Evolutionary conservation across 257 asterid genomes (phyloP).

Genomic region (Mitragyna speciosa): DNA sequence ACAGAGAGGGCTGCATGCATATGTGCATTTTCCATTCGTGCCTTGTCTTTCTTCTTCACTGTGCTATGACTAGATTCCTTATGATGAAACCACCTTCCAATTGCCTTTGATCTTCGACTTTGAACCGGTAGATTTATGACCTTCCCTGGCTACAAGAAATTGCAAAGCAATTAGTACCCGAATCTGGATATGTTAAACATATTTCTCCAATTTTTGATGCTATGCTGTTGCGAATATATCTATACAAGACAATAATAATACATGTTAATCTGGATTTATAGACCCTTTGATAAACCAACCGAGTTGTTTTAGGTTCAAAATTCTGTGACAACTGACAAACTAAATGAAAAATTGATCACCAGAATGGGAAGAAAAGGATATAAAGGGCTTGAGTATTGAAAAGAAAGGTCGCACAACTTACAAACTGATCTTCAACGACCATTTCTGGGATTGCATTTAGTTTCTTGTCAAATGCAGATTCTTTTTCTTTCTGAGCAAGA

Average conservation of each 20-base stretch:
- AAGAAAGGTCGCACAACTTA: conserved; percentile 30
- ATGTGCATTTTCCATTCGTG: conserved; percentile 63
- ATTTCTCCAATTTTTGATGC: neutral
- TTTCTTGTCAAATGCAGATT: conserved; percentile 40
- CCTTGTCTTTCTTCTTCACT: conserved; percentile 71
- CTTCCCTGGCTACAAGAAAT: conserved; percentile 38
- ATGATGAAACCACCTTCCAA: conserved; percentile 66
- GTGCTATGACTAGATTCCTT: conserved; percentile 35
- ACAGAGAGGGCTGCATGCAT: conserved; percentile 61
- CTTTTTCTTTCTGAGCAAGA: conserved; percentile 48
- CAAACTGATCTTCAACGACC: conserved; percentile 29
- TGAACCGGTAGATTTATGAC: conserved; percentile 25
- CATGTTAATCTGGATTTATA: neutral
- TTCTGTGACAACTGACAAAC: neutral
- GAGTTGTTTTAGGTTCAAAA: neutral
- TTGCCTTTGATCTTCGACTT: conserved; percentile 38
- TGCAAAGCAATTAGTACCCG: neutral
- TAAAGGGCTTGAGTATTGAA: neutral
- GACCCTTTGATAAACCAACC: neutral
- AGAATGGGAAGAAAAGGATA: neutral
- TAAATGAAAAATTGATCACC: neutral
- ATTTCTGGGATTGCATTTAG: conserved; percentile 36
- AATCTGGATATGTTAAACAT: neutral
- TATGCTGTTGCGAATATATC: neutral
- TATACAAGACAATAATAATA: neutral